Evolutionary conservation across 345 rosid species (phyloP).

Genomic region (Populus tremula): DNA sequence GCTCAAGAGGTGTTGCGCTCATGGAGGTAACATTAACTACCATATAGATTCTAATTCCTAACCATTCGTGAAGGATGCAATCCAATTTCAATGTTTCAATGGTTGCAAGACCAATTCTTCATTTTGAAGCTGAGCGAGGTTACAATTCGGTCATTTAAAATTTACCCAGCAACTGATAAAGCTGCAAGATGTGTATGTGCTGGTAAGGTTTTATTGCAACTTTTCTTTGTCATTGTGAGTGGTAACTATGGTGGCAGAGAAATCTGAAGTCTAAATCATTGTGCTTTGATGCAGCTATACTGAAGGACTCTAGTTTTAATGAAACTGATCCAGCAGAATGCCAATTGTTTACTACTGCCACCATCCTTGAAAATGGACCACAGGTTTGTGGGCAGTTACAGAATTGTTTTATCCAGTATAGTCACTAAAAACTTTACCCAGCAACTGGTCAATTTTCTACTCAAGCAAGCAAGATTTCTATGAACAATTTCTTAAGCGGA

Average conservation of each 20-base stretch:
- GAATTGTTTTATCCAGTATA: slow-evolving; percentile 6
- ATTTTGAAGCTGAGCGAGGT: slow-evolving; percentile 70
- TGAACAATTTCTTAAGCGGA: not conserved
- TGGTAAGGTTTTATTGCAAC: slow-evolving; percentile 38
- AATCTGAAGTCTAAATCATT: slow-evolving; percentile 7
- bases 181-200: slow-evolving; percentile 75
- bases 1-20: slow-evolving; percentile 70
- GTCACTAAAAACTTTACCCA: not conserved
- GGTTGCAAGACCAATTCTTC: slow-evolving; percentile 80
- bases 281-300: slow-evolving; percentile 55
- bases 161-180: slow-evolving; percentile 77
- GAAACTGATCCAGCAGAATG: slow-evolving; percentile 93
- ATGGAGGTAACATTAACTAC: slow-evolving; percentile 53
- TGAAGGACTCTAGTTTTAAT: slow-evolving; percentile 76
- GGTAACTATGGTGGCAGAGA: slow-evolving; percentile 2
- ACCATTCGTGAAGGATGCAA: not conserved
- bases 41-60: not conserved
- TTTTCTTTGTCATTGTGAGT: not conserved
- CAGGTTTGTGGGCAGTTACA: slow-evolving; percentile 47
- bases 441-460: not conserved
- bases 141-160: slow-evolving; percentile 61
- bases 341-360: slow-evolving; percentile 82
- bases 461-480: not conserved
- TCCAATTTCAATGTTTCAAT: slow-evolving; percentile 2
- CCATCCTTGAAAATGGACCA: slow-evolving; percentile 75